Percentiles rank a stretch among this genome's conserved stretches.
Evolutionary conservation across 768 basidiomycete genomes (phyloP).

Genomic region (Naganishia randhawae): DNA sequence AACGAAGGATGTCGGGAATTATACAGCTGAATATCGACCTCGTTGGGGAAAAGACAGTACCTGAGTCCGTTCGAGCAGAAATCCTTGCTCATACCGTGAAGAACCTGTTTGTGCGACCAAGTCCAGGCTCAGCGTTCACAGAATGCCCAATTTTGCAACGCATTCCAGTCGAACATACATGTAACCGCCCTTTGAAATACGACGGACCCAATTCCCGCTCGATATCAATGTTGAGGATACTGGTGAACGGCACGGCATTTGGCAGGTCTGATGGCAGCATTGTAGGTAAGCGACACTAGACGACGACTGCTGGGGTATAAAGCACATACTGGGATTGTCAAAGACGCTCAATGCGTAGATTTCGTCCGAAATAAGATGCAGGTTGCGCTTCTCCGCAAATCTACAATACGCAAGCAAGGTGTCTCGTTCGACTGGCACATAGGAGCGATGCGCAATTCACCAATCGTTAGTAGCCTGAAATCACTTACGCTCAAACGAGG

Average conservation of each 20-base stretch:
- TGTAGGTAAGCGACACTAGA: neutral
- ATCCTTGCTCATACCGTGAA: constrained; percentile 48
- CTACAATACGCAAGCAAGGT: constrained; percentile 44
- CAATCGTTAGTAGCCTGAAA: constrained; percentile 34
- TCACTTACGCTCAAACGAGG: too few relatives aligned
- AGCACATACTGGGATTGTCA: constrained; percentile 35
- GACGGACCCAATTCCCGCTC: constrained; percentile 41
- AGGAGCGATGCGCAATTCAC: constrained; percentile 42
- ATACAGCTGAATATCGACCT: neutral
- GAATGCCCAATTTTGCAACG: neutral
- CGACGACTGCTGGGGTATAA: too few relatives aligned
- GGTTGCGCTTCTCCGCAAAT: constrained; percentile 47
- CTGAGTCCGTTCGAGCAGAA: constrained; percentile 32
- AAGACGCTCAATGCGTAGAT: constrained; percentile 49
- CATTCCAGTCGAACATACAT: constrained; percentile 40
- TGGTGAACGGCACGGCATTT: constrained; percentile 41
- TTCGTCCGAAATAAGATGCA: constrained; percentile 49
- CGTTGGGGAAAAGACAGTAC: neutral
- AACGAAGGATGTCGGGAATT: constrained; percentile 29
- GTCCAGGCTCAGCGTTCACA: too few relatives aligned
- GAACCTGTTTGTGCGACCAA: constrained; percentile 28
- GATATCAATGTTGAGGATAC: constrained; percentile 43
- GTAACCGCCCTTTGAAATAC: constrained; percentile 41
- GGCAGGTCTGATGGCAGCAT: constrained; percentile 26
- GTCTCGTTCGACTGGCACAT: constrained; percentile 39